Conservation (phyloP, 139 green algal genomes). For the Marvania coccoides region DNA sequence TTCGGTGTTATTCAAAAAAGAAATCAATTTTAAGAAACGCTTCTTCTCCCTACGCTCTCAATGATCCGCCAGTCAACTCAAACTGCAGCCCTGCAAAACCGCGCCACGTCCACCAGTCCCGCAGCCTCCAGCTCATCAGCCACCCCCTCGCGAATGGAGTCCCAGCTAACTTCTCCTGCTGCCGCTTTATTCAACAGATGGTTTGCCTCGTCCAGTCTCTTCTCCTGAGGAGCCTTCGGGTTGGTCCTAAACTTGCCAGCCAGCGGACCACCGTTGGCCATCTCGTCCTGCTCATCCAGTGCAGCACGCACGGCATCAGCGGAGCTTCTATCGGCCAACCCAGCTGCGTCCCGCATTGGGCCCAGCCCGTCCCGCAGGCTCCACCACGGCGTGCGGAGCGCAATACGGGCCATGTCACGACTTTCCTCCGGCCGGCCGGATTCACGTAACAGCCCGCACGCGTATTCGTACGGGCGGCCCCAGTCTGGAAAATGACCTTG, state of each 20-base stretch:
- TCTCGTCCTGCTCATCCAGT: slow-evolving; percentile 22
- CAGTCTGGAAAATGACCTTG: slow-evolving; percentile 61
- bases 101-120: slow-evolving; percentile 25
- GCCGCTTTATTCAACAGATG: slow-evolving; percentile 30
- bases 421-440: slow-evolving; percentile 48
- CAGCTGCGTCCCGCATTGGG: slow-evolving; percentile 15
- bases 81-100: slow-evolving; percentile 23
- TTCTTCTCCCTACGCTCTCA: no score
- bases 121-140: slow-evolving; percentile 23
- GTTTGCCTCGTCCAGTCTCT: slow-evolving; percentile 26
- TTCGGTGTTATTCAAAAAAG: background rate
- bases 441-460: slow-evolving; percentile 38
- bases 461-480: slow-evolving; percentile 70
- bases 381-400: slow-evolving; percentile 70
- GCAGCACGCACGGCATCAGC: slow-evolving; percentile 6
- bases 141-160: slow-evolving; percentile 22
- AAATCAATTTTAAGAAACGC: no score
- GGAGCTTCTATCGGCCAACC: slow-evolving; percentile 19
- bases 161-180: slow-evolving; percentile 34
- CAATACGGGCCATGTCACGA: slow-evolving; percentile 47
- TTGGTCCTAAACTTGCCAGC: slow-evolving; percentile 17
- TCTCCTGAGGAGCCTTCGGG: slow-evolving; percentile 18
- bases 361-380: slow-evolving; percentile 41
- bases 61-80: no score
- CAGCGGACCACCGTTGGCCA: slow-evolving; percentile 11